A percentile compares a stretch with the other conserved stretches of the same genome.
Conservation (phyloP, 345 rosid genomes). For the Lenwebbia sp. region DNA sequence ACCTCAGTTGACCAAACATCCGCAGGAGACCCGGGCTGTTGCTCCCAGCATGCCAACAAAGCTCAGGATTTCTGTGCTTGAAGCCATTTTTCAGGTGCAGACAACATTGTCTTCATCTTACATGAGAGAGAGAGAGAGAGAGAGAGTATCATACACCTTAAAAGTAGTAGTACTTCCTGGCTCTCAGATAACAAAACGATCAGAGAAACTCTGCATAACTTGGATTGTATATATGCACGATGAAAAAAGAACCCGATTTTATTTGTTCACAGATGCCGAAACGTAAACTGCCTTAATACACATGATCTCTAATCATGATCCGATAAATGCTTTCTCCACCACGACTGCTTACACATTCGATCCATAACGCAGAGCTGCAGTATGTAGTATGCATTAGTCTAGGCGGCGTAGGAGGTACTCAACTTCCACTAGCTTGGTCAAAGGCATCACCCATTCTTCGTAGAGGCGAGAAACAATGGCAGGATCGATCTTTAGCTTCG, state of each 20-base stretch:
- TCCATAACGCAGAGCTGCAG: neutral
- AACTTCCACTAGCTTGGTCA: constrained; percentile 68
- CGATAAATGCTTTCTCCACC: neutral
- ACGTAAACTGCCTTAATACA: neutral
- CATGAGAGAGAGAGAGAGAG: neutral
- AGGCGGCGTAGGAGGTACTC: constrained; percentile 79
- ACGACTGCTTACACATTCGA: neutral
- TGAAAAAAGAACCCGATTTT: neutral
- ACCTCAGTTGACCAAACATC: neutral
- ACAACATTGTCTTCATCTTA: neutral
- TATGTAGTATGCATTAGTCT: constrained; percentile 20
- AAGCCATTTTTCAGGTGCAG: neutral
- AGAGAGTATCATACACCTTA: neutral
- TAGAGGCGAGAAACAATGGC: constrained; percentile 51
- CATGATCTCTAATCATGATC: neutral
- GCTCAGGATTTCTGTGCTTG: neutral
- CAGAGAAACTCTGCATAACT: neutral
- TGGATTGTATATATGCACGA: neutral
- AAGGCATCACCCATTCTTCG: constrained; percentile 77
- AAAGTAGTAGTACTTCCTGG: neutral
- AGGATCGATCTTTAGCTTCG: constrained; percentile 56
- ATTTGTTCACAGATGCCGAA: neutral
- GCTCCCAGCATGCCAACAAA: neutral
- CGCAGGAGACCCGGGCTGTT: neutral
- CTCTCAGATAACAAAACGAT: neutral